These are phyloP conservation scores for Penicillium hesseltinei DNA, from an alignment of 2,329 filamentous ascomycete species.

Conservation along the genomic window DNA sequence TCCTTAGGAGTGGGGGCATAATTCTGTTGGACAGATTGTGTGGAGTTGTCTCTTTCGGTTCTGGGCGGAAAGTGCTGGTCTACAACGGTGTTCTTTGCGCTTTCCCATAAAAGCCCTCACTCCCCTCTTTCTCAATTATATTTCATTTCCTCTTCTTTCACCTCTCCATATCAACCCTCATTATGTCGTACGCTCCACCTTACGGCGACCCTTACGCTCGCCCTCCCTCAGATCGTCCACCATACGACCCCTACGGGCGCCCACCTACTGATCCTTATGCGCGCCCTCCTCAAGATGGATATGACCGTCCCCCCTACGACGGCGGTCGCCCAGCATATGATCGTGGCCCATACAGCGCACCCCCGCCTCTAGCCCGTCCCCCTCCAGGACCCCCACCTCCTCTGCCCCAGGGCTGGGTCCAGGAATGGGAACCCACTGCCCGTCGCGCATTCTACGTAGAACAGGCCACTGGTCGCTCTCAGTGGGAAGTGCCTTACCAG, in stretches of 20 bases:
- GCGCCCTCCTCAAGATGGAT: slow-evolving; percentile 6
- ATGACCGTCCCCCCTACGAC: slow-evolving; percentile 16
- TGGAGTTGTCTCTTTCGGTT: slow-evolving; percentile 13
- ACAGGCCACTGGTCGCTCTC: slow-evolving; percentile 58
- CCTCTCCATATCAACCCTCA: not conserved
- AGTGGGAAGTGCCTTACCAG: slow-evolving; percentile 60
- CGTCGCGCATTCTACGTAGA: slow-evolving; percentile 67
- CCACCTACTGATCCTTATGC: slow-evolving; percentile 17
- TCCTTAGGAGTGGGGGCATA: slow-evolving; percentile 9
- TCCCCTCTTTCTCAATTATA: not conserved
- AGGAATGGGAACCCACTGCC: slow-evolving; percentile 61
- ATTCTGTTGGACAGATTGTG: not conserved
- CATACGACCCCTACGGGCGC: slow-evolving; percentile 13
- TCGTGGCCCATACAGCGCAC: slow-evolving; percentile 23
- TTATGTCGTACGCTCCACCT: slow-evolving; percentile 22
- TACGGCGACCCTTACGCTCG: slow-evolving; percentile 24
- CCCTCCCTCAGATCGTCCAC: slow-evolving; percentile 20
- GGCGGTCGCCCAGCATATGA: slow-evolving; percentile 35
- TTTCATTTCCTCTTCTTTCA: not conserved
- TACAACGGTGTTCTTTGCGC: slow-evolving; percentile 3
- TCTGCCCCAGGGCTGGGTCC: slow-evolving; percentile 60
- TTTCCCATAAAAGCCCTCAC: slow-evolving; percentile 13
- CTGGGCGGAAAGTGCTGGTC: slow-evolving; percentile 11
- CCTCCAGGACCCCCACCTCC: slow-evolving; percentile 47
- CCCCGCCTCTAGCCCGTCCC: slow-evolving; percentile 30